Evolutionary conservation across 2,329 filamentous ascomycete genomes (phyloP), one percentile per base, ranked within the genome.

Genomic region (Immersiporthe knoxdaviesiana): DNA sequence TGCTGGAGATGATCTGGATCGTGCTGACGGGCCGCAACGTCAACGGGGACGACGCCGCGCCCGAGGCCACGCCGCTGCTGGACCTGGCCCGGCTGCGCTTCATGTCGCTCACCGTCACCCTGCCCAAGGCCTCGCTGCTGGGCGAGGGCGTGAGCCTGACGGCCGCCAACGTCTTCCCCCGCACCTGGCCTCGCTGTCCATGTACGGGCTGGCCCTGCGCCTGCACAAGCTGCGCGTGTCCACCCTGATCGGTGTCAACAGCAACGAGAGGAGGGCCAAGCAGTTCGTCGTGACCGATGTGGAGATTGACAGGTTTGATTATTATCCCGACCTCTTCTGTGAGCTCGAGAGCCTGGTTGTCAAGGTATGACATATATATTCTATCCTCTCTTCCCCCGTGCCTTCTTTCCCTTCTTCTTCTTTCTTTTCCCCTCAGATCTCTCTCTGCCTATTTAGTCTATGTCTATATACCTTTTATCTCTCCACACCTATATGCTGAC

Each of bases 221-320:
- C 77, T 93, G 11, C 83, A 84, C 61, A 84, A 85, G 27, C 77
- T 94, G 64, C 84, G 84, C 50, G 83, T 93, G 12, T 90, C 91
- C 35, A 89, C 88, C 41, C 77, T 94, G 63, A 87, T 94, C 61
- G 92, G 92, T 0, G 86, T 94, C 37, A 93, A 94, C 74, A 78
- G 81, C 30, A 91, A 93, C 74, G 92, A 94, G 83, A 82, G 92
- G 71, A 72, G 79, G 47, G 85, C 83, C 3, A 91, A 88, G 78
- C 91, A 94, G 79, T 84, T 90, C 65, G 84, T 93, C 1, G 79
- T 91, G 21, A 84, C 87, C 12, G 90, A 86, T 68, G 77, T 92
- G 14, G 86, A 87, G 77, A 80, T 93, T 63, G 89, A 92, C 67
- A 79, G 80, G 64, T 82, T 85, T 60, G 76, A 80, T 52, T 77